Base-by-base conservation (phyloP, 768 basidiomycete genomes). In the Hypsizygus marmoreus region DNA sequence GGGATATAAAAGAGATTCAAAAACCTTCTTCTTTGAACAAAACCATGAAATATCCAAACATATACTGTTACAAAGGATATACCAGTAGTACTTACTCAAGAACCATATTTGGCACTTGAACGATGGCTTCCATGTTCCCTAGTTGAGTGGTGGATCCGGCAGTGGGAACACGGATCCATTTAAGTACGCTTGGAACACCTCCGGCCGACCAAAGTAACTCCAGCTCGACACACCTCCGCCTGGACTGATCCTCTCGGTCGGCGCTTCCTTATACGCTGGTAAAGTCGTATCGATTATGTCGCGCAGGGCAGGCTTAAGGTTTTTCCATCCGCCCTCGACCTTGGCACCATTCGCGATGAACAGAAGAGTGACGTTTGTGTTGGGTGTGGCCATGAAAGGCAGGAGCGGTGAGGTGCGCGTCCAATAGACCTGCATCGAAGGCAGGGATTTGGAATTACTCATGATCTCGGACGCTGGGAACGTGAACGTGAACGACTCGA, bases 401-500 rank as follows among this genome's bases (percentile, higher is more conserved):
- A 54, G 34, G 6, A 54, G 49, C 5, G 53, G 53, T 12, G 45
- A 51, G 7, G 45, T 45, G n/a, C 53, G 48, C 7, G 53, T 51
- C 53, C 53, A 54, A 30, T 47, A 51, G 2, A 54, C 38, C 28
- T 54, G 49, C 25, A 36, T 44, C 2, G 53, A 54, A 16, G 53
- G 43, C 14, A 56, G 11, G 10, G 50, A 52, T 17, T 32, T 38
- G 11, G 30, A 23, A 9, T 35, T 29, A 13, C 31, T 26, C n/a
- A 23, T 6, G 6, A 51, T 24, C 24, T 54, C 53, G 12, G 29
- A 23, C 11, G n/a, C 40, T 4, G 53, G 31, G 38, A 54, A 53
- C 4, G 53, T 52, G 40, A 50, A 57, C 2, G 56, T 50, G 17
- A 52, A 57, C 16, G 52, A 56, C 37, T 59, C 55, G 22, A 59